phyloP scores from a whole-genome alignment of 2,329 filamentous ascomycete genomes.

The Fusarium albosuccineum region DNA sequence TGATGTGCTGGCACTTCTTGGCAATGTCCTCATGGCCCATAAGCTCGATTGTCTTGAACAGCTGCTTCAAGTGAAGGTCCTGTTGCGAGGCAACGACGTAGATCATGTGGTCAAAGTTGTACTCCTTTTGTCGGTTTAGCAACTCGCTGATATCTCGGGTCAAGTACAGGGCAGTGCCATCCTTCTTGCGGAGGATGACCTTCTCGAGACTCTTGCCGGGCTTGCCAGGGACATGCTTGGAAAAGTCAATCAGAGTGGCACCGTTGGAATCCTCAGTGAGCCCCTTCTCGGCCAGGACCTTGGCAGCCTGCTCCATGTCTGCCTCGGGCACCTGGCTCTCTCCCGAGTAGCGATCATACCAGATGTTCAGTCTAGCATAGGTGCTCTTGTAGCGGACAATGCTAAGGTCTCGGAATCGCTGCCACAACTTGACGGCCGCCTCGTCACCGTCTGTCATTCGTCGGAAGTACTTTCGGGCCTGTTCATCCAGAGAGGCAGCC shows the following conservation, averaged over 20 bases:
- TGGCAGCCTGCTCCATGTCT: conserved; percentile 73
- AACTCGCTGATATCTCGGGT: conserved; percentile 84
- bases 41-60: conserved; percentile 82
- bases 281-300: conserved; percentile 72
- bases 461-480: conserved; percentile 79
- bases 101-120: conserved; percentile 82
- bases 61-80: conserved; percentile 78
- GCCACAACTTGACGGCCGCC: conserved; percentile 72
- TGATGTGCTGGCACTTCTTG: conserved; percentile 78
- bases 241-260: conserved; percentile 79
- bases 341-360: conserved; percentile 77
- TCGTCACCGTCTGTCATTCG: conserved; percentile 77
- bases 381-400: conserved; percentile 76
- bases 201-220: conserved; percentile 77
- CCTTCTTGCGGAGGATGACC: conserved; percentile 78
- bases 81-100: conserved; percentile 82
- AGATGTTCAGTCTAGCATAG: conserved; percentile 78
- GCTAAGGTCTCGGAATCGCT: conserved; percentile 74
- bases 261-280: conserved; percentile 79
- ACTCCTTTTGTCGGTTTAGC: conserved; percentile 72
- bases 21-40: conserved; percentile 77
- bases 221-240: conserved; percentile 75
- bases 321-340: conserved; percentile 79
- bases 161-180: conserved; percentile 82
- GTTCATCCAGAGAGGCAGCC: conserved; percentile 75